Base-by-base conservation (phyloP, 2,329 filamentous ascomycete genomes). In the Colletotrichum limetticola region DNA sequence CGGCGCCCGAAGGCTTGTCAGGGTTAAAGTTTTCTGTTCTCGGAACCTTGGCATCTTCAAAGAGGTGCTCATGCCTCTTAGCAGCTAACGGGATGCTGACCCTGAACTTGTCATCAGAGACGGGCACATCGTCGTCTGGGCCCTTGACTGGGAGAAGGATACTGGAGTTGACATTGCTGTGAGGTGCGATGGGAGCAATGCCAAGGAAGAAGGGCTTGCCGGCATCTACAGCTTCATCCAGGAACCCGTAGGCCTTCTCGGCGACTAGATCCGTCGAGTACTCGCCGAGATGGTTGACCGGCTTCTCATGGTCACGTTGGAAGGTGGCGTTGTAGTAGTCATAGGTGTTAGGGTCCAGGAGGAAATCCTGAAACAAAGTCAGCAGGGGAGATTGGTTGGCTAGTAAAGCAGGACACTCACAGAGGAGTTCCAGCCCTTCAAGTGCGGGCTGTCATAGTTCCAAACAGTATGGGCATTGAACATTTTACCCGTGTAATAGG, bases 21-120 rank as follows among this genome's bases (percentile, higher is more conserved):
- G 91, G 91, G 77, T 94, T 94, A 82, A 94, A 94, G 76, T 91
- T 89, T 0, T 85, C 82, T 0, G 86, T 91, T n/a, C 92, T 83
- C 0, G 92, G 92, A 0, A 94, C 87, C 35, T 85, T 87, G 4
- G 84, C 87, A 71, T 88, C 85, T 7, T 84, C 76, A 77, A 94
- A 94, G 0, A 93, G 83, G 76, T 91, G 81, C 32, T 86, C 83
- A 76, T 94, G 91, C 24, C 91, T 84, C 62, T 87, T 82, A 0
- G 91, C 87, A 0, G 78, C 74, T 12, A 76, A 75, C 19, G 79
- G 79, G 5, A 74, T 37, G 56, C 19, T 61, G 8, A 49, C 52
- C 4, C 76, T 24, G 76, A 73, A 75, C 28, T 83, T 84, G 74
- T 91, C 89, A 0, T 89, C 89, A 1, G 88, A 87, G 22, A 88